Evolutionary conservation across 345 rosid species (phyloP).

Genomic region (Citrus mangshanensis): DNA sequence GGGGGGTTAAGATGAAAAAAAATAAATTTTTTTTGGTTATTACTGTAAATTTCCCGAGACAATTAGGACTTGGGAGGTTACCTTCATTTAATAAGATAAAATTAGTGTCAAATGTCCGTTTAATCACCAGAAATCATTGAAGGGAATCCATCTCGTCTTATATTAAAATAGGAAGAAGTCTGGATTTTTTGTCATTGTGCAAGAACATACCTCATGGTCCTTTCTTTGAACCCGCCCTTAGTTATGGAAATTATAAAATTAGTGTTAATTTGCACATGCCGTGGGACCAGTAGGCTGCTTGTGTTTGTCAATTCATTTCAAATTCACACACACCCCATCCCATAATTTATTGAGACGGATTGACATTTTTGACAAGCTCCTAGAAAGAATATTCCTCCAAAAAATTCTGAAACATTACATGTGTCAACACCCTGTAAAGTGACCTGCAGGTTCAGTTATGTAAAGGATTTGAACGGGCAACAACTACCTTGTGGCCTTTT

Average conservation of each 20-base stretch:
- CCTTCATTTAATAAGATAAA: too few relatives aligned
- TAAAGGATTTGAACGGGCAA: background rate
- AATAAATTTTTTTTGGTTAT: too few relatives aligned
- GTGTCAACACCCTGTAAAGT: background rate
- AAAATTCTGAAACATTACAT: background rate
- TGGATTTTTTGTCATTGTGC: conserved; percentile 7
- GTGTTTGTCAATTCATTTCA: background rate
- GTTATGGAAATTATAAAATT: background rate
- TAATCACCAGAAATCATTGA: conserved; percentile 8
- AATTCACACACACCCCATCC: background rate
- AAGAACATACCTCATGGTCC: conserved; percentile 8
- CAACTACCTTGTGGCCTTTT: background rate
- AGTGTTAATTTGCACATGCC: conserved; percentile 25
- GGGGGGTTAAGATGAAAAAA: too few relatives aligned
- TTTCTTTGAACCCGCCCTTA: too few relatives aligned
- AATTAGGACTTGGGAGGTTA: too few relatives aligned
- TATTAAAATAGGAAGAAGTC: background rate
- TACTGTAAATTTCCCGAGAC: too few relatives aligned
- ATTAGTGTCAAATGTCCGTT: conserved; percentile 21
- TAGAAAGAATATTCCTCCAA: background rate
- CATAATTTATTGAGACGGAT: background rate
- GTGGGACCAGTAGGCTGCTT: conserved; percentile 8
- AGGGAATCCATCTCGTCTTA: conserved; percentile 8
- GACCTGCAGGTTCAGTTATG: background rate
- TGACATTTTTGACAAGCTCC: background rate